These are phyloP conservation scores for Triadica sebifera DNA, from an alignment of 345 rosid species.

Conservation along the genomic window DNA sequence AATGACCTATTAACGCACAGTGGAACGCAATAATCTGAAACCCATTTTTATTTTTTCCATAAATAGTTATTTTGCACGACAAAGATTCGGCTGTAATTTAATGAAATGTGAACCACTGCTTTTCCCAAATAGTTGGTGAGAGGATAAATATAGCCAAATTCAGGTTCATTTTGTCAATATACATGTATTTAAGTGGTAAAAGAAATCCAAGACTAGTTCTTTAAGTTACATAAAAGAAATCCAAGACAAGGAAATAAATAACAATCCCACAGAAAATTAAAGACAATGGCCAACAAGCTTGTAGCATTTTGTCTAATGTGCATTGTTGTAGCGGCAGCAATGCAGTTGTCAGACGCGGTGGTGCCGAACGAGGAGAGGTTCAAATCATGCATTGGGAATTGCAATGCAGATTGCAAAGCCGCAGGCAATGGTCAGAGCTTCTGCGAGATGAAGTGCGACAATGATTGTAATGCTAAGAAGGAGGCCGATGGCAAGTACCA, in stretches of 20 bases:
- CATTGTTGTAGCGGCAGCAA: constrained; percentile 25
- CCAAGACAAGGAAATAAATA: not conserved
- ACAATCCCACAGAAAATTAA: not conserved
- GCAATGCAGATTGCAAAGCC: constrained; percentile 20
- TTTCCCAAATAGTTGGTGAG: not conserved
- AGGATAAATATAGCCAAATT: not conserved
- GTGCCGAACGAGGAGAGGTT: not conserved
- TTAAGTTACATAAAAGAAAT: too few relatives aligned
- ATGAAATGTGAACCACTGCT: not conserved
- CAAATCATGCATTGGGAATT: constrained; percentile 8
- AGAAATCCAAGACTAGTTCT: too few relatives aligned
- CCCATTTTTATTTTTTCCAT: too few relatives aligned
- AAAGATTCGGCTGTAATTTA: too few relatives aligned
- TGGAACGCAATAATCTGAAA: too few relatives aligned
- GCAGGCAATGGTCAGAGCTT: constrained; percentile 18
- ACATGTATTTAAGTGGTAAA: too few relatives aligned
- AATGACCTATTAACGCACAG: too few relatives aligned
- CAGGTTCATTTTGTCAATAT: not conserved
- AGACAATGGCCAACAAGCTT: constrained; percentile 35
- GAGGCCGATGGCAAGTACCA: not conserved
- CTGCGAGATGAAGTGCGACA: constrained; percentile 43
- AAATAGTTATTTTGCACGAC: too few relatives aligned
- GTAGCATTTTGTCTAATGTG: constrained; percentile 31
- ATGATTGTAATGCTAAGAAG: constrained; percentile 16
- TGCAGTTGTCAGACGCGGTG: not conserved